These are phyloP conservation scores for Epicoccum nigrum DNA, from an alignment of 2,329 filamentous ascomycete species.

Conservation along the genomic window DNA sequence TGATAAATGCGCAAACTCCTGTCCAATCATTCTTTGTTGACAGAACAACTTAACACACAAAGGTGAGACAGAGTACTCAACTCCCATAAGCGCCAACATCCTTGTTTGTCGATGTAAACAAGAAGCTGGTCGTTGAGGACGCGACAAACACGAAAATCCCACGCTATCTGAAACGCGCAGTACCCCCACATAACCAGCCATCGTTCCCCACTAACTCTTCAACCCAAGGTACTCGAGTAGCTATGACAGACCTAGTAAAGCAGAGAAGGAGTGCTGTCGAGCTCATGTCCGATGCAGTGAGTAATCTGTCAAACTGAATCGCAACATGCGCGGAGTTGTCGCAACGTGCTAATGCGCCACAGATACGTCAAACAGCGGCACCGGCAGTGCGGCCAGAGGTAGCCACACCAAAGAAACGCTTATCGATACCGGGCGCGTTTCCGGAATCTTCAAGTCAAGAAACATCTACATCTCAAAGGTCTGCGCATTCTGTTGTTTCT, in stretches of 20 bases:
- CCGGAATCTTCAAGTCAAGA: slow-evolving; percentile 15
- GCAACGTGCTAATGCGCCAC: slow-evolving; percentile 16
- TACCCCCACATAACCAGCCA: slow-evolving; percentile 20
- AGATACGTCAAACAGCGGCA: slow-evolving; percentile 9
- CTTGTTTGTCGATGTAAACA: slow-evolving; percentile 16
- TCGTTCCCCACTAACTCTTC: slow-evolving; percentile 11
- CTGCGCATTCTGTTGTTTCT: slow-evolving; percentile 16
- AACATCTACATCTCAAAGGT: slow-evolving; percentile 9
- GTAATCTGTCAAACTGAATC: not conserved
- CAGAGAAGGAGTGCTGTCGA: slow-evolving; percentile 11
- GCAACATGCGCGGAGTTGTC: slow-evolving; percentile 1
- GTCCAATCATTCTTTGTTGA: not conserved
- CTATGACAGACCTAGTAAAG: slow-evolving; percentile 8
- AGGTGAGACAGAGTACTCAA: too few relatives aligned
- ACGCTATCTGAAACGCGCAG: slow-evolving; percentile 17
- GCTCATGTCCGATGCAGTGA: slow-evolving; percentile 10
- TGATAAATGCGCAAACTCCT: too few relatives aligned
- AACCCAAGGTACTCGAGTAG: slow-evolving; percentile 5
- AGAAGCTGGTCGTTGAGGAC: slow-evolving; percentile 3
- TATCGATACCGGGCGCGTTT: slow-evolving; percentile 21
- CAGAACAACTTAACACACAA: too few relatives aligned
- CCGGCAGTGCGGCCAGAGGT: slow-evolving; percentile 9
- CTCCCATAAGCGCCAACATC: too few relatives aligned
- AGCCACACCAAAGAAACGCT: slow-evolving; percentile 18
- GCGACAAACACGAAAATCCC: slow-evolving; percentile 13